These are phyloP conservation scores for Alisma plantagoaquatica DNA, from an alignment of 106 monocot species.

Conservation along the genomic window DNA sequence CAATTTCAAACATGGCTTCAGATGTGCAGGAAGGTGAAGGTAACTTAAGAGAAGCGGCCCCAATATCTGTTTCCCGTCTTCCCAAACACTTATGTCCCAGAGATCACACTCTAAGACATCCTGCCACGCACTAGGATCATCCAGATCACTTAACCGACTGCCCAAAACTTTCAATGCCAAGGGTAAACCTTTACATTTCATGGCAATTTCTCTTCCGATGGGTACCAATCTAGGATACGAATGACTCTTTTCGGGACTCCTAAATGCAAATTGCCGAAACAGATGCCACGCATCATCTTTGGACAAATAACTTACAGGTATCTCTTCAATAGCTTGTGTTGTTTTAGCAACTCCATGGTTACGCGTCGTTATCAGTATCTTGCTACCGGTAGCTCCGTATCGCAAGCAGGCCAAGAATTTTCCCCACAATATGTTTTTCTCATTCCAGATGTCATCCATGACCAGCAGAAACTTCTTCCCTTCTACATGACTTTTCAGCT, in stretches of 20 bases:
- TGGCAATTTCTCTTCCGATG: constrained; percentile 12
- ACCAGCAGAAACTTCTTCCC: not conserved
- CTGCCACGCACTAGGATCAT: constrained; percentile 9
- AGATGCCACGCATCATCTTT: constrained; percentile 13
- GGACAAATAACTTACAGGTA: constrained; percentile 3
- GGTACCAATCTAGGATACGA: not conserved
- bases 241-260: not conserved
- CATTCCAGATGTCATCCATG: not conserved
- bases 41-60: constrained; percentile 16
- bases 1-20: constrained; percentile 15
- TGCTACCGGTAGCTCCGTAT: not conserved
- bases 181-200: constrained; percentile 27
- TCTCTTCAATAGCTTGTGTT: not conserved
- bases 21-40: constrained; percentile 19
- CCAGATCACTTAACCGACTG: not conserved
- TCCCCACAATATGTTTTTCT: not conserved
- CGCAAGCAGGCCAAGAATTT: not conserved
- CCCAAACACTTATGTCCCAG: constrained; percentile 5
- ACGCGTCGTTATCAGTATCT: not conserved
- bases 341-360: constrained; percentile 1
- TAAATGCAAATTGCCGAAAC: constrained; percentile 5
- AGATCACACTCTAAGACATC: constrained; percentile 12
- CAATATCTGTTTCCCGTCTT: not conserved
- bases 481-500: not conserved
- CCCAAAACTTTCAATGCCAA: constrained; percentile 22